Conservation (phyloP, 2,329 filamentous ascomycete genomes). For the Dactylellina drechsleri region DNA sequence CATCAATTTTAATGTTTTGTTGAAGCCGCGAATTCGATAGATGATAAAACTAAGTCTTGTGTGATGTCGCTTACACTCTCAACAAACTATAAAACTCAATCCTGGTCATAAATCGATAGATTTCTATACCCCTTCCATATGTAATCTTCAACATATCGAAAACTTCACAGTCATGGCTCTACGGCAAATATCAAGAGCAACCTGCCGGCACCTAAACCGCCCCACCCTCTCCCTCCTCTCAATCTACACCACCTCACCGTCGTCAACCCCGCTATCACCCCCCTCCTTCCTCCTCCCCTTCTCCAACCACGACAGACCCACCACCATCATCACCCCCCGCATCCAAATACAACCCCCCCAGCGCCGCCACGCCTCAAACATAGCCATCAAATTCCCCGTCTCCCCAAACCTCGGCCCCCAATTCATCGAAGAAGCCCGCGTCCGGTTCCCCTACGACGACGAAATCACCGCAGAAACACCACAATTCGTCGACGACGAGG, state of each 20-base stretch:
- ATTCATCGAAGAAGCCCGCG: constrained; percentile 43
- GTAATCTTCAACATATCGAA: neutral
- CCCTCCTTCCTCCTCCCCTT: constrained; percentile 41
- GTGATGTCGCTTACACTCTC: neutral
- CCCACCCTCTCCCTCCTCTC: constrained; percentile 51
- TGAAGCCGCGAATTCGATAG: neutral
- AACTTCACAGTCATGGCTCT: constrained; percentile 23
- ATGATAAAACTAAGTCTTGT: too few relatives aligned
- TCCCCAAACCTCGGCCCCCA: constrained; percentile 41
- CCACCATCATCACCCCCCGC: neutral
- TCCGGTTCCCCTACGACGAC: constrained; percentile 48
- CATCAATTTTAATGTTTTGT: neutral
- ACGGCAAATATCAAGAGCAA: constrained; percentile 42
- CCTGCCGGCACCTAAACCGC: constrained; percentile 46
- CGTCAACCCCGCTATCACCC: neutral
- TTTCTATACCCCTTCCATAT: too few relatives aligned
- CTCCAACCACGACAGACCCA: constrained; percentile 23
- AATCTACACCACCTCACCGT: constrained; percentile 32
- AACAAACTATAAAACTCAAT: neutral
- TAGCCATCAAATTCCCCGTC: constrained; percentile 30
- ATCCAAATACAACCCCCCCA: constrained; percentile 6
- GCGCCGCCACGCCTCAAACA: constrained; percentile 13
- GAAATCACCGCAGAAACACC: constrained; percentile 41
- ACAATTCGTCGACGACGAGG: constrained; percentile 34
- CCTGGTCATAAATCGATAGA: neutral